Conservation (phyloP, 1,284 basidiomycete species). For the Moesziomyces globuligerus region DNA sequence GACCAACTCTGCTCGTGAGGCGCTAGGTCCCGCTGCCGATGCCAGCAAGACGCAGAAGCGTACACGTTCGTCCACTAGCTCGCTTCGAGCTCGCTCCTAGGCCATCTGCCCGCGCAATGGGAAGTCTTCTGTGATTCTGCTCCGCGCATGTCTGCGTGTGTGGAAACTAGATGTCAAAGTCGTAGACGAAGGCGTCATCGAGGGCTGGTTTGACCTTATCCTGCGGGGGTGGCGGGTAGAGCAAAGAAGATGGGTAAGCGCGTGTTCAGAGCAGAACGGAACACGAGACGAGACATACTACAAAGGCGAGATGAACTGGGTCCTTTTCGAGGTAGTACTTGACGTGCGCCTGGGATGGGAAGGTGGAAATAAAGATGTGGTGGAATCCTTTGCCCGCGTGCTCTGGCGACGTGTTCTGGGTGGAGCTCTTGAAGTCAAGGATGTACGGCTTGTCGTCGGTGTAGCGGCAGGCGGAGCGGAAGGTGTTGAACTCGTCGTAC, state of each 20-base stretch:
- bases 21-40: background rate
- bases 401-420: slow-evolving; percentile 40
- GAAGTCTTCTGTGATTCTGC: slow-evolving; percentile 2
- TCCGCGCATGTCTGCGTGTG: background rate
- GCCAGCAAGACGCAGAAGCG: slow-evolving; percentile 6
- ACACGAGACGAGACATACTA: slow-evolving; percentile 10
- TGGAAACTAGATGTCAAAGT: slow-evolving; percentile 30
- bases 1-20: slow-evolving; percentile 25
- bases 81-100: slow-evolving; percentile 19
- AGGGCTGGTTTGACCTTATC: slow-evolving; percentile 33
- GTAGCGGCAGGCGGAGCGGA: slow-evolving; percentile 20
- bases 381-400: slow-evolving; percentile 47
- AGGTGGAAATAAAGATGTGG: slow-evolving; percentile 50
- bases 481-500: slow-evolving; percentile 30
- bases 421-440: slow-evolving; percentile 41
- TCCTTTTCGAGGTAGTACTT: slow-evolving; percentile 48
- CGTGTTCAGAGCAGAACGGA: background rate
- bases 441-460: slow-evolving; percentile 42
- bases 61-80: slow-evolving; percentile 1
- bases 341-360: slow-evolving; percentile 31
- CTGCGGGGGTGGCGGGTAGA: slow-evolving; percentile 5
- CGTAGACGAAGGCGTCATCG: slow-evolving; percentile 44
- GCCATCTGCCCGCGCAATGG: background rate
- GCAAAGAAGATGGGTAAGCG: slow-evolving; percentile 1
- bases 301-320: slow-evolving; percentile 44